Evolutionary conservation across 2,329 filamentous ascomycete species (phyloP), one percentile per base, ranked within the genome.

Genomic region (Pseudogymnoascus sp.): DNA sequence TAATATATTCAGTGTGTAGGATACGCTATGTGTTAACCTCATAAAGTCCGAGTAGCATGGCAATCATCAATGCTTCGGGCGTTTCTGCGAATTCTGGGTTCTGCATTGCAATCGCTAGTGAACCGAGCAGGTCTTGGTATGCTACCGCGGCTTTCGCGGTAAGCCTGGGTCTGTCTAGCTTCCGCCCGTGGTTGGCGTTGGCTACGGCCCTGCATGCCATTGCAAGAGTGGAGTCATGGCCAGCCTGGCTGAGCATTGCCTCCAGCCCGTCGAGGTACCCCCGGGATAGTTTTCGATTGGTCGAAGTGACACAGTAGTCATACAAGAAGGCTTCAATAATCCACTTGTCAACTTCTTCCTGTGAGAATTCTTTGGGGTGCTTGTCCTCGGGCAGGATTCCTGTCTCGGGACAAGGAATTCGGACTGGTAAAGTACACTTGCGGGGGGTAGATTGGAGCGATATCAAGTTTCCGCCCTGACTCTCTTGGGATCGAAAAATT

Each of bases 281-380:
- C 27, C 63, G 39, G 36, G 68, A 69, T 2, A 70, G 51, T 17
- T 62, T 55, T 13, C 13, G 27, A 48, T 68, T 68, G 9, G 65
- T 59, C 7, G 66, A 61, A 6, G 63, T n/a, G 31, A 69, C 25
- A 42, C 64, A 67, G 27, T 62, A 70, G 10, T 69, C 68, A 41
- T 70, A 68, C 59, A 67, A 66, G 63, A 70, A 70, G 29, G 66
- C 62, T 59, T 65, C 42, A 21, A 68, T 44, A 15, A 66, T 59
- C 31, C 65, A 62, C 15, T 25, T 17, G 17, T 68, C 61, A 15
- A 62, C 64, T 61, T 67, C 59, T 12, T 60, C 62, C 27, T 66
- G n/a, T 4, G 66, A 58, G 1, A 63, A 61, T 48, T 68, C 67
- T 7, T 44, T 29, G 1, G 66, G 67, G 17, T 63, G 36, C 39